phyloP scores from a whole-genome alignment of 768 basidiomycete species.

The Sarcomyxa edulis region DNA sequence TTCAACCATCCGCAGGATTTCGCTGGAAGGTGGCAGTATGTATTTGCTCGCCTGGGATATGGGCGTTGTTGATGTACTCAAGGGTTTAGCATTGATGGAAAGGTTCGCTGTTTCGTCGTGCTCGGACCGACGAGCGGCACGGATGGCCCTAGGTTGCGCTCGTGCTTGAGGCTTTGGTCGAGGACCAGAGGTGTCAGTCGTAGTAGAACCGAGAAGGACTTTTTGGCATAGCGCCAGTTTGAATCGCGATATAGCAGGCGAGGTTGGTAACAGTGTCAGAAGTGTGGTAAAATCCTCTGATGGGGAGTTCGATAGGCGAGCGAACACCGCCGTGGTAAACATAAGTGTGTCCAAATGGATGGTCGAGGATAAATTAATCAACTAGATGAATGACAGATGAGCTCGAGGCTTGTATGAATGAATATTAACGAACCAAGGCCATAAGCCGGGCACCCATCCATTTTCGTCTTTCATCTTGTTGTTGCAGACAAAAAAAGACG shows the following conservation, averaged over 20 bases:
- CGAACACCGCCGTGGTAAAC: constrained; percentile 31
- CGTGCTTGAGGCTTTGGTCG: constrained; percentile 18
- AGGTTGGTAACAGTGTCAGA: constrained; percentile 29
- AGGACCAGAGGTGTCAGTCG: neutral
- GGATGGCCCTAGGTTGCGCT: constrained; percentile 18
- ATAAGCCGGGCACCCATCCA: constrained; percentile 28
- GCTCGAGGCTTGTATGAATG: constrained; percentile 5
- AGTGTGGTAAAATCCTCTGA: constrained; percentile 25
- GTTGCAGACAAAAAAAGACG: constrained; percentile 28
- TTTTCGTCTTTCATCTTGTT: constrained; percentile 23
- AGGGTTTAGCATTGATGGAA: neutral
- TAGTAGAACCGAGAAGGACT: constrained; percentile 9
- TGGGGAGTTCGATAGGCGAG: constrained; percentile 21
- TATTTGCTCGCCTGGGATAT: constrained; percentile 10
- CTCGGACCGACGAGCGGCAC: constrained; percentile 7
- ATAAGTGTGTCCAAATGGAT: constrained; percentile 29
- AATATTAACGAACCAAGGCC: constrained; percentile 20
- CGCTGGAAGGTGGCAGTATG: constrained; percentile 12
- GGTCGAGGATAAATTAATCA: constrained; percentile 32
- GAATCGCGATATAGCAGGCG: constrained; percentile 29
- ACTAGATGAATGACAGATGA: constrained; percentile 15
- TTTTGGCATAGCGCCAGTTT: constrained; percentile 39
- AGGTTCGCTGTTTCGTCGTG: too few species aligned
- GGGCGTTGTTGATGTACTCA: neutral
- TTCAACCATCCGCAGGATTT: constrained; percentile 15